Conservation (phyloP, 805 yeast species). For the Metschnikowia corniflorae region DNA sequence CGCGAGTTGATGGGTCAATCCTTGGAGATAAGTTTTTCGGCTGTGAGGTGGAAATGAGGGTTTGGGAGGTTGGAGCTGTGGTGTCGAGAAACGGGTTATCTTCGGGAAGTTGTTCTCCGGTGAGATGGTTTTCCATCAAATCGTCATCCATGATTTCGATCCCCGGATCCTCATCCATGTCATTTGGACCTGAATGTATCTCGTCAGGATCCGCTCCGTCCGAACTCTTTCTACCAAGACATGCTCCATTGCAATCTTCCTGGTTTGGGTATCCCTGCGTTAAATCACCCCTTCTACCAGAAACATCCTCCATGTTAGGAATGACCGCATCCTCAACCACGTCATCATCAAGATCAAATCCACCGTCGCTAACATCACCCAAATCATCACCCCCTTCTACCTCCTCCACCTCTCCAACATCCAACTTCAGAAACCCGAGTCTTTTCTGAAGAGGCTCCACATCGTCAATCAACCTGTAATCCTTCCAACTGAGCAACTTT, state of each 20-base stretch:
- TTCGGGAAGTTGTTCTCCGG: no score
- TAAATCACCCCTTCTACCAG: neutral
- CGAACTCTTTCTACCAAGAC: no score
- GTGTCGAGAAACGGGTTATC: neutral
- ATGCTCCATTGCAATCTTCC: no score
- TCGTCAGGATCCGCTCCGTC: neutral
- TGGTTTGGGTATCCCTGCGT: neutral
- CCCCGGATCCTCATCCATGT: neutral
- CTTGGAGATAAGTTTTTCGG: no score
- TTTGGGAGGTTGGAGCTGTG: neutral
- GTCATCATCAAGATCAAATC: neutral
- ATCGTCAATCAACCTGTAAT: constrained; percentile 50
- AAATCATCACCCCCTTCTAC: neutral
- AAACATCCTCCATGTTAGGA: neutral
- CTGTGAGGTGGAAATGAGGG: neutral
- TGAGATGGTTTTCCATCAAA: neutral
- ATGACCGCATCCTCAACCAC: neutral
- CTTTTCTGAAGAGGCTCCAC: constrained; percentile 54
- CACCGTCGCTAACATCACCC: neutral
- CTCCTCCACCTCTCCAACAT: neutral
- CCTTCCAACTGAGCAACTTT: constrained; percentile 63
- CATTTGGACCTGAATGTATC: neutral
- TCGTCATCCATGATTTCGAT: neutral
- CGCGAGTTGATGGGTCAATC: neutral
- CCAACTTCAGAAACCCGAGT: constrained; percentile 19